These are phyloP conservation scores for Mycena filopes DNA, from an alignment of 768 basidiomycete genomes.

Conservation along the genomic window DNA sequence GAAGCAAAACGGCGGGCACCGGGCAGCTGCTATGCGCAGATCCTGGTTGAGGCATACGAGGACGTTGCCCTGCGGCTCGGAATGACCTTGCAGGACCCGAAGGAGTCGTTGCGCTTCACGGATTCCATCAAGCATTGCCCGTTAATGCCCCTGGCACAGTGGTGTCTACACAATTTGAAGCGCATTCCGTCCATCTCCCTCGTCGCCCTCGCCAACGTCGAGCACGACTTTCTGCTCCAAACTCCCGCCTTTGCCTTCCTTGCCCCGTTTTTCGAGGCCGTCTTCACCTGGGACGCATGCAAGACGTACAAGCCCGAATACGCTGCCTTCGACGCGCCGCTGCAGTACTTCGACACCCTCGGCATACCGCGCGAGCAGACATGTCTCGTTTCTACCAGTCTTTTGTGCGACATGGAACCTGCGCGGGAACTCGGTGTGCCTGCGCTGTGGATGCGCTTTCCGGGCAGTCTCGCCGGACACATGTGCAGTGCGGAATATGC, in stretches of 20 bases:
- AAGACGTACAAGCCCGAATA: not conserved
- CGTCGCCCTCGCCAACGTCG: slow-evolving; percentile 6
- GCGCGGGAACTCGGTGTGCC: slow-evolving; percentile 7
- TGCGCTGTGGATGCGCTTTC: slow-evolving; percentile 3
- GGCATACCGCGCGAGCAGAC: not conserved
- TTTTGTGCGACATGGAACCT: slow-evolving; percentile 9
- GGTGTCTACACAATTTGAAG: not conserved
- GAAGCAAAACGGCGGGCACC: slow-evolving; percentile 3
- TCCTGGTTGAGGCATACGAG: not conserved
- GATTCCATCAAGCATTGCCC: not conserved
- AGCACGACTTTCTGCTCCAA: not conserved
- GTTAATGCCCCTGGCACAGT: not conserved
- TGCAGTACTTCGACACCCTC: not conserved
- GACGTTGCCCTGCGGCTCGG: slow-evolving; percentile 14
- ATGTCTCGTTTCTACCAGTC: slow-evolving; percentile 8
- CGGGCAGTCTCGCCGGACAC: slow-evolving; percentile 1
- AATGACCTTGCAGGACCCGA: not conserved
- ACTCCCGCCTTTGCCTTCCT: not conserved
- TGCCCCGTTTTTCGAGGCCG: not conserved
- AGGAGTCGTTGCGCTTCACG: not conserved
- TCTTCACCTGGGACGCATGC: slow-evolving; percentile 14
- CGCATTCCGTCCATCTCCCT: not conserved
- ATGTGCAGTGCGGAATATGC: no score
- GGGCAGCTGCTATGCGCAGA: not conserved
- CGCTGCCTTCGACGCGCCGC: not conserved